phyloP scores from a whole-genome alignment of 75 land plant genomes.

The Picea glauca region DNA sequence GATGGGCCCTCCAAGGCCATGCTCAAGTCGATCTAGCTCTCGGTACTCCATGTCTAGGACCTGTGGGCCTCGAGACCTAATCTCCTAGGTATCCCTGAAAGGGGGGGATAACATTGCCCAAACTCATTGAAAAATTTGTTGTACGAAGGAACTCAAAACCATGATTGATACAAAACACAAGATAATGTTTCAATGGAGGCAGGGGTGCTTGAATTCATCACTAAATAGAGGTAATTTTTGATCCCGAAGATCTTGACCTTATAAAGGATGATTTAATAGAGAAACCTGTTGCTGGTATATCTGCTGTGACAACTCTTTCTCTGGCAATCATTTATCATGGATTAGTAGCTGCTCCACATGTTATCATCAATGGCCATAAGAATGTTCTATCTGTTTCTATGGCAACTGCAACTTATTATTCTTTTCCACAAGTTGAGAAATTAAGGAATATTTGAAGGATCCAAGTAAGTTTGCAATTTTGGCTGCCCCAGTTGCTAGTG shows the following conservation, averaged over 20 bases:
- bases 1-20: too few relatives aligned
- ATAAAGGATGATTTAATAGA: slow-evolving; percentile 50
- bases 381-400: slow-evolving; percentile 53
- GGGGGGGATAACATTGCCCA: too few relatives aligned
- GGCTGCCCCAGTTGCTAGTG: slow-evolving; percentile 35
- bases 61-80: too few relatives aligned
- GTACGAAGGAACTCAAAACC: too few relatives aligned
- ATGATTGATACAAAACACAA: too few relatives aligned
- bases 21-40: too few relatives aligned
- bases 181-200: too few relatives aligned
- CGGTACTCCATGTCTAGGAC: too few relatives aligned
- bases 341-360: slow-evolving; percentile 52
- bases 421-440: slow-evolving; percentile 60
- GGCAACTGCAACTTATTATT: slow-evolving; percentile 54
- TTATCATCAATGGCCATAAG: slow-evolving; percentile 51
- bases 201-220: too few relatives aligned
- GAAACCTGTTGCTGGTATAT: slow-evolving; percentile 40
- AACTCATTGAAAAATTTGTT: too few relatives aligned
- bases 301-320: slow-evolving; percentile 39
- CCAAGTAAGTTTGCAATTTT: slow-evolving; percentile 55
- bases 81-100: too few relatives aligned
- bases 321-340: slow-evolving; percentile 44
- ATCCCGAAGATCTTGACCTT: slow-evolving; percentile 50
- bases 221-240: slow-evolving; percentile 12
- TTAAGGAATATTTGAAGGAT: slow-evolving; percentile 44